Conservation (phyloP, 345 rosid species). For the Hibiscus mutabilis region DNA sequence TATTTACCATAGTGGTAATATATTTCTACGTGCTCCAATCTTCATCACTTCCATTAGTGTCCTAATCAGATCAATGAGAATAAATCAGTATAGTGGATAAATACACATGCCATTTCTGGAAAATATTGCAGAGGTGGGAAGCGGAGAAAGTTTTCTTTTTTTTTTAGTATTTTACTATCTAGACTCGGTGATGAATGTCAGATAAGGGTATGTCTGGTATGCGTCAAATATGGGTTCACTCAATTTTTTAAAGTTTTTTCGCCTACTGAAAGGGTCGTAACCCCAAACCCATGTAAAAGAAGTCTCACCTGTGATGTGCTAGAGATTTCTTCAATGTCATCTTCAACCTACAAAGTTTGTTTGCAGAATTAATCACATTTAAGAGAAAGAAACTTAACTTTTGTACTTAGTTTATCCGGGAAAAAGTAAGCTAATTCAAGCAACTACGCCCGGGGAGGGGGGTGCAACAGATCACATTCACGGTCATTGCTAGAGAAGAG, state of each 20-base stretch:
- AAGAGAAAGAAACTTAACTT: not conserved
- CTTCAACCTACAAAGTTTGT: slow-evolving; percentile 36
- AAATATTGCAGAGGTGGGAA: not conserved
- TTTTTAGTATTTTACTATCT: not conserved
- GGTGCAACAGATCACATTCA: not conserved
- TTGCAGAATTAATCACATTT: slow-evolving; percentile 1
- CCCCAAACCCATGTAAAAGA: not conserved
- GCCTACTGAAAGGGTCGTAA: too few relatives aligned
- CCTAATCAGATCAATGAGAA: slow-evolving; percentile 21
- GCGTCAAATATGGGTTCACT: not conserved
- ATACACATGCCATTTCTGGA: not conserved
- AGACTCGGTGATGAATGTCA: not conserved
- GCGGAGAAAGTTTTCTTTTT: not conserved
- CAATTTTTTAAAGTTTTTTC: not conserved
- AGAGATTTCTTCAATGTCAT: slow-evolving; percentile 39
- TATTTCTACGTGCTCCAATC: slow-evolving; percentile 39
- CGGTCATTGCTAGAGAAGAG: not conserved
- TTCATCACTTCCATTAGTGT: slow-evolving; percentile 36
- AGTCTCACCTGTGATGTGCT: slow-evolving; percentile 39
- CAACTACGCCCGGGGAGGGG: too few relatives aligned
- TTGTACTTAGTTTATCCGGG: too few relatives aligned
- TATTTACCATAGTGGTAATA: not conserved
- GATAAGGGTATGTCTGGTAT: not conserved
- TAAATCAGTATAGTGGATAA: not conserved
- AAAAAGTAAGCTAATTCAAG: too few relatives aligned